Evolutionary conservation across 2,329 filamentous ascomycete species (phyloP), one percentile per base, ranked within the genome.

Genomic region (Aspergillus pseudotamarii): DNA sequence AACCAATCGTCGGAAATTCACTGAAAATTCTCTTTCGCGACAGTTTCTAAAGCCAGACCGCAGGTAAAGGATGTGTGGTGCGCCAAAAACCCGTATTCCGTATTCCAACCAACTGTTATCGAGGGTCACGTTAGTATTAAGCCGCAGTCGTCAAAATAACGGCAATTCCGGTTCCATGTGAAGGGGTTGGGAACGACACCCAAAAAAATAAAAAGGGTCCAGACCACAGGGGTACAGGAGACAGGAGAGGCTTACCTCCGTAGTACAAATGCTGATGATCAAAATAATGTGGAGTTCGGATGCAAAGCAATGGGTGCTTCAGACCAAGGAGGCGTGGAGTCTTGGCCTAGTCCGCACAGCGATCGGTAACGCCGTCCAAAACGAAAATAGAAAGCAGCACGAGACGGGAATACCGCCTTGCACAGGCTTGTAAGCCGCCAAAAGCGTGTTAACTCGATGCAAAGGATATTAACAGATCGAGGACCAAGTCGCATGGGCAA

Each of bases 101-200:
- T 50, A 21, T 57, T 50, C 69, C 57, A 61, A 65, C 62, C 62
- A 61, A 68, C 73, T 73, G 67, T 56, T 65, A 66, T 58, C 67
- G 65, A 68, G 69, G 68, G 71, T 74, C 71, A 73, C 72, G 73
- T 76, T 75, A 76, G 74, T 71, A 69, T 66, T 68, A 61, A 65
- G 64, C 64, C 59, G 66, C 66, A 62, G 60, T 66, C 65, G 63
- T 63, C 64, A 68, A 64, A 69, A 64, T 36, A 67, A 63, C 59
- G 58, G 57, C 45, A 48, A 51, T 36, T 36, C 21, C 21, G 4
- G 30, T 23, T 45, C 54, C 63, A 58, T 10, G 59, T 41, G 30
- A 30, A 43, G 57, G 58, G 57, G 26, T 4, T 26, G 26, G 48
- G 38, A 50, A 48, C 60, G 19, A 41, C 45, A n/a, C 38, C 38